Percentiles rank a stretch among this genome's conserved stretches.
Evolutionary conservation across 2,329 filamentous ascomycete species (phyloP).

Genomic region (Sporothrix euskadiensis): DNA sequence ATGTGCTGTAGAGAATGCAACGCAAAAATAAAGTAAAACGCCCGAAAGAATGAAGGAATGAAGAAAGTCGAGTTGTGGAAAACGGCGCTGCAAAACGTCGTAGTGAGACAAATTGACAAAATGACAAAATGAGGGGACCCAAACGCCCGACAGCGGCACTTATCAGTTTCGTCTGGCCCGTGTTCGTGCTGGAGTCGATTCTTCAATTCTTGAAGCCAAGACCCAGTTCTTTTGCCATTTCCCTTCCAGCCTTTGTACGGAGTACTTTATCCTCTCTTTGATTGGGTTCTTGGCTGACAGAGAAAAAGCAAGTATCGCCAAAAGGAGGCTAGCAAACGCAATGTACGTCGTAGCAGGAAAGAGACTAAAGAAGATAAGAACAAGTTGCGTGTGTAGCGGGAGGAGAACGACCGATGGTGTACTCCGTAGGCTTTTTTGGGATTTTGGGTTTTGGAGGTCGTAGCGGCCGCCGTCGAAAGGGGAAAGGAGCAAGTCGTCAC

Average conservation of each 20-base stretch:
- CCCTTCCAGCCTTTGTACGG: not conserved
- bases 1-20: not conserved
- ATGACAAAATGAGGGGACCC: conserved; percentile 12
- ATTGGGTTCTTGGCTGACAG: not conserved
- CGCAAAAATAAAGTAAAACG: not conserved
- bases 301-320: not conserved
- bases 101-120: not conserved
- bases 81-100: not conserved
- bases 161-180: conserved; percentile 9
- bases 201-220: not conserved
- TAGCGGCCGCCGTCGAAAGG: conserved; percentile 2
- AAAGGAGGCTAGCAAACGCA: not conserved
- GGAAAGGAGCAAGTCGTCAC: not conserved
- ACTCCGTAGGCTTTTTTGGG: not conserved
- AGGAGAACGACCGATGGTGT: not conserved
- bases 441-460: not conserved
- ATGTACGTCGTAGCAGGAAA: not conserved
- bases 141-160: not conserved
- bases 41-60: not conserved
- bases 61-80: not conserved
- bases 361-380: not conserved
- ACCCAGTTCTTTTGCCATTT: not conserved
- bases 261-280: not conserved
- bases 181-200: not conserved
- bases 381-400: not conserved